phyloP scores from a whole-genome alignment of 495 filamentous ascomycete genomes.

The Penicillium paxilli region DNA sequence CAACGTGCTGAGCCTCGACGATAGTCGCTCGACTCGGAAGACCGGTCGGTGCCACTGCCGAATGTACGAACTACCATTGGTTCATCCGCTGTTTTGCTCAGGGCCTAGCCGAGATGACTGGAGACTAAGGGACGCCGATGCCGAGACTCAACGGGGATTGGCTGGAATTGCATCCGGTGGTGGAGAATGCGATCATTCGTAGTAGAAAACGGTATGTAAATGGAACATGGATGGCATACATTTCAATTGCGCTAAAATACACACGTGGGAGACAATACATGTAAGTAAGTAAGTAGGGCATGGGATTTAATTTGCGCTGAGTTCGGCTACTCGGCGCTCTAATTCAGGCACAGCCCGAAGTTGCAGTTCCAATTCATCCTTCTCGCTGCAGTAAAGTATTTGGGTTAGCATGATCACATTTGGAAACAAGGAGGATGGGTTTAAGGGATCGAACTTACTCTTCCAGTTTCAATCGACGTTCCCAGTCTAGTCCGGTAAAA shows the following conservation, averaged over 20 bases:
- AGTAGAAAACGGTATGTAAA: slow-evolving; percentile 14
- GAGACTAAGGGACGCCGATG: slow-evolving; percentile 4
- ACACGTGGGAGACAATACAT: background rate
- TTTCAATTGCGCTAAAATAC: slow-evolving; percentile 2
- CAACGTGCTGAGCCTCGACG: background rate
- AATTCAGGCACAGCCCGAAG: slow-evolving; percentile 84
- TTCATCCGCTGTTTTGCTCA: background rate
- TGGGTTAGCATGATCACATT: slow-evolving; percentile 6
- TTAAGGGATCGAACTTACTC: slow-evolving; percentile 57
- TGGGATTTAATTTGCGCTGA: slow-evolving; percentile 40
- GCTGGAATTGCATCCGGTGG: background rate
- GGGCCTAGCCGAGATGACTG: slow-evolving; percentile 7
- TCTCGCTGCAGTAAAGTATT: slow-evolving; percentile 59
- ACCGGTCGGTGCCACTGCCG: slow-evolving; percentile 10
- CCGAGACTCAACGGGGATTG: slow-evolving; percentile 4
- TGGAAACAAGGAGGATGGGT: background rate
- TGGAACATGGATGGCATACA: background rate
- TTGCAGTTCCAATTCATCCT: slow-evolving; percentile 86
- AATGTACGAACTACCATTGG: slow-evolving; percentile 2
- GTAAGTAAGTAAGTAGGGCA: too few relatives aligned
- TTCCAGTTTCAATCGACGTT: slow-evolving; percentile 79
- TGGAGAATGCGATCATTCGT: slow-evolving; percentile 17
- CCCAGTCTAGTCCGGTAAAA: slow-evolving; percentile 89
- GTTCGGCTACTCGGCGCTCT: slow-evolving; percentile 78
- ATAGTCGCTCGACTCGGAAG: background rate